phyloP scores from a whole-genome alignment of 345 rosid genomes.

The thale cress (Arabidopsis thaliana) region DNA sequence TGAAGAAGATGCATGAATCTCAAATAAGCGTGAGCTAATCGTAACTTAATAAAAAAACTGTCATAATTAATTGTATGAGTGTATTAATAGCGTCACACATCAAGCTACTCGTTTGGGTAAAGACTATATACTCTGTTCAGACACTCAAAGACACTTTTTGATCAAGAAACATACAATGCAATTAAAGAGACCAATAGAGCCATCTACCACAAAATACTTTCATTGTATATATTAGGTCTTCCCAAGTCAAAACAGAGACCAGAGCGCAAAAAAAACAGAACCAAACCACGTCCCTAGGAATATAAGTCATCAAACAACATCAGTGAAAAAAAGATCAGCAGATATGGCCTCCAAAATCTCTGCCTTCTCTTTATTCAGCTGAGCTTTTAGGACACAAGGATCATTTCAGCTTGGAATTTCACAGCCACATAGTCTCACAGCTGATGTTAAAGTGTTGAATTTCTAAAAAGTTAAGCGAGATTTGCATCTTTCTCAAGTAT shows the following conservation, averaged over 20 bases:
- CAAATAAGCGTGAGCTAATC: slow-evolving; percentile 9
- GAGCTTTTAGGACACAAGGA: not conserved
- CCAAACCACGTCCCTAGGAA: not conserved
- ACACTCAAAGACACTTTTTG: slow-evolving; percentile 10
- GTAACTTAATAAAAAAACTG: slow-evolving; percentile 26
- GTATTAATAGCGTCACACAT: slow-evolving; percentile 33
- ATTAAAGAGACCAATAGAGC: not conserved
- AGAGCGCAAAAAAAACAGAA: not conserved
- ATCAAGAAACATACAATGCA: slow-evolving; percentile 10
- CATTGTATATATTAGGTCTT: no score
- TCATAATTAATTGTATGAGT: slow-evolving; percentile 18
- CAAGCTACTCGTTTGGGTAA: slow-evolving; percentile 28
- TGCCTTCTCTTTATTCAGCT: not conserved
- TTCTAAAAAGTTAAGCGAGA: not conserved
- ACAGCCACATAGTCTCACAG: no score
- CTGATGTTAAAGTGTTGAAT: not conserved
- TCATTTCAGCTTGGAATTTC: no score
- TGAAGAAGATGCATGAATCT: slow-evolving; percentile 35
- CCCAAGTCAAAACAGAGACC: not conserved
- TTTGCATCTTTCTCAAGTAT: not conserved
- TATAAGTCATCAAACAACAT: slow-evolving; percentile 5
- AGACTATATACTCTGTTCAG: slow-evolving; percentile 30
- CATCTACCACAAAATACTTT: not conserved
- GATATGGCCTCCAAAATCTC: not conserved
- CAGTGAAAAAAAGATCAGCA: not conserved